Evolutionary conservation across 2,329 filamentous ascomycete genomes (phyloP), one percentile per base, ranked within the genome.

Genomic region (Botryotinia narcissicola): DNA sequence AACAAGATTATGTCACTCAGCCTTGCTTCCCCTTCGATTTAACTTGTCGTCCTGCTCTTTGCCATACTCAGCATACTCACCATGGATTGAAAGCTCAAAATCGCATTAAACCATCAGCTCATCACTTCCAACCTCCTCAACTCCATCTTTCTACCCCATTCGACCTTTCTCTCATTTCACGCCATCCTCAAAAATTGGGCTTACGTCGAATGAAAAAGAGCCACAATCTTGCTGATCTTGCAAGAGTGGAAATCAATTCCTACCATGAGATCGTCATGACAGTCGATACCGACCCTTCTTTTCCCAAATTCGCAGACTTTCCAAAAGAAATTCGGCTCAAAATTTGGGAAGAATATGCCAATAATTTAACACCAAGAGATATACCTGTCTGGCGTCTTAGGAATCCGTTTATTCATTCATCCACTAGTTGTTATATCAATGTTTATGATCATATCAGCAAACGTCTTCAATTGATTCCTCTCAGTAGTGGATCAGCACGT

Each of bases 251-350:
- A 12, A 44, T 51, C 22, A 25, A 68, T 9, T 46, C 46, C 1
- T 20, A 67, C 32, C 48, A 0, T 18, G 29, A 67, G 32, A n/a
- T 51, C 16, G 7, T 29, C 4, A 51, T 14, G 7, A n/a, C 4
- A 20, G 40, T 25, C 25, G 22, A 51, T 25, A 37, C 35, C 4
- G 22, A 51, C 0, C 16, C 22, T 2, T 1, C 2, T n/a, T 67
- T 67, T 37, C 44, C 32, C 0, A 25, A 29, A 9, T 67, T 67
- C 18, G 22, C 63, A n/a, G 10, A 40, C 3, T n/a, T 67, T 37
- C 63, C 63, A n/a, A n/a, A 37, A 16, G 63, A 67, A 32, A 35
- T 67, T 40, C 63, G 63, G 14, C 63, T 67, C 2, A 35, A 67
- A 25, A 67, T 67, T n/a, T 67, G 63, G 63, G 46, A 67, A 16